A percentile compares a stretch with the other conserved stretches of the same genome.
phyloP scores from a whole-genome alignment of 192 early-diverging fungal genomes.

The Coemansia sp. region DNA sequence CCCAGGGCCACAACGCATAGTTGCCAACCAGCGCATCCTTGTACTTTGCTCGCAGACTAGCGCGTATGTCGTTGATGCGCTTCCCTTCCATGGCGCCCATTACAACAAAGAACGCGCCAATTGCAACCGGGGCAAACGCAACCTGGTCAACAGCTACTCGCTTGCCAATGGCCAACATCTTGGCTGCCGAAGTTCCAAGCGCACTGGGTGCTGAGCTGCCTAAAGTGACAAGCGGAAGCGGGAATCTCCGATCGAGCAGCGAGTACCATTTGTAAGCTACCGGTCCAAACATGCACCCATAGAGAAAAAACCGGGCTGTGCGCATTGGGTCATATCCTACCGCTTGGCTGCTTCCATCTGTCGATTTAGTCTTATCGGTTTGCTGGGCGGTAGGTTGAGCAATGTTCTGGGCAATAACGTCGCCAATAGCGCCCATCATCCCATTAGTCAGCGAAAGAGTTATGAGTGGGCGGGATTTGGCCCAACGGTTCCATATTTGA shows the following conservation, averaged over 20 bases:
- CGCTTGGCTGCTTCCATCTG: background rate
- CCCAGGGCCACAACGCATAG: conserved; percentile 64
- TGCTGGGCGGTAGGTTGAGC: background rate
- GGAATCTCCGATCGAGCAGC: conserved; percentile 61
- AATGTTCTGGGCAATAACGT: conserved; percentile 61
- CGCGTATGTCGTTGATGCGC: conserved; percentile 49
- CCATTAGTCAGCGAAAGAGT: conserved; percentile 70
- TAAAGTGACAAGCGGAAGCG: conserved; percentile 16
- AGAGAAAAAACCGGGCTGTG: conserved; percentile 60
- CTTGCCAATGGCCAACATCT: conserved; percentile 31
- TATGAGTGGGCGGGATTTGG: conserved; percentile 57
- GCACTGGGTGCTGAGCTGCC: background rate
- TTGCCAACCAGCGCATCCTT: conserved; percentile 21
- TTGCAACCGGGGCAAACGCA: conserved; percentile 65
- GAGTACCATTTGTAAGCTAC: conserved; percentile 66
- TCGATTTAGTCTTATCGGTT: background rate
- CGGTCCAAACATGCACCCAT: conserved; percentile 67
- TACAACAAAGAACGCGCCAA: conserved; percentile 60
- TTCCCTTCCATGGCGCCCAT: conserved; percentile 62
- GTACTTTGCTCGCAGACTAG: conserved; percentile 51
- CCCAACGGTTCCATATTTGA: conserved; percentile 18
- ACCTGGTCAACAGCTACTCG: conserved; percentile 62
- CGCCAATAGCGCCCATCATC: conserved; percentile 58
- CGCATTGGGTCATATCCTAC: conserved; percentile 30
- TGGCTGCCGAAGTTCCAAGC: background rate